Base-by-base conservation (phyloP, 805 yeast genomes). In the Starmerella asiatica region DNA sequence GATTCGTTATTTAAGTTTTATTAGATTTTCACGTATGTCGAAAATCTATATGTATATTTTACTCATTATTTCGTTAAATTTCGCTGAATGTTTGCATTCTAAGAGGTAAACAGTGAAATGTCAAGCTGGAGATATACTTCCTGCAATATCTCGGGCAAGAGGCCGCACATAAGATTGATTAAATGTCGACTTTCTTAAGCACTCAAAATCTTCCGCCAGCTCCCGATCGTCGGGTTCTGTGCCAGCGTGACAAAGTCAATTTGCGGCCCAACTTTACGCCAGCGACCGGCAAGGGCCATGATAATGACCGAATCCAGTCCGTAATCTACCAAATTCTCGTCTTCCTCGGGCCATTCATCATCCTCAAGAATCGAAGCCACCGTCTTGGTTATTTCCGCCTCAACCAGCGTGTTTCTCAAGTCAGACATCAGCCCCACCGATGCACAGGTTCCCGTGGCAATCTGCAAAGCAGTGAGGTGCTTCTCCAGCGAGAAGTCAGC, bases 291-390 rank as follows among this genome's bases (percentile, higher is more conserved):
- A 15, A 44, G 36, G 2, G 37, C 39, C 47, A 44, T 44, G 27
- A 44, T 44, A n/a, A 41, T 33, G 20, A 44, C 30, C 3, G 47
- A 44, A 27, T 44, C 44, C 5, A 44, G 30, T 3, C 47, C 47
- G 16, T 41, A 44, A 24, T 44, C 47, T 5, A 44, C 17, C 15
- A 44, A 28, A 20, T 38, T 44, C 5, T 44, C 47, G 28, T 40
- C 47, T 16, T 34, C 43, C 21, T 44, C 47, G 21, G 47, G 47
- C 43, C 40, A 41, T n/a, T 44, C 47, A 4, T 37, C 37, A 2
- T 37, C 38, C 8, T 21, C 17, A 2, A 29, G 19, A 14, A 43
- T 30, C 12, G 24, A 20, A 17, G 34, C 34, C n/a, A 32, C 26
- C 1, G 33, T 35, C 23, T 19, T 29, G 8, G 21, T 27, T 20